Evolutionary conservation across 2,329 filamentous ascomycete genomes (phyloP).

Genomic region (Magnaporthales sp.): DNA sequence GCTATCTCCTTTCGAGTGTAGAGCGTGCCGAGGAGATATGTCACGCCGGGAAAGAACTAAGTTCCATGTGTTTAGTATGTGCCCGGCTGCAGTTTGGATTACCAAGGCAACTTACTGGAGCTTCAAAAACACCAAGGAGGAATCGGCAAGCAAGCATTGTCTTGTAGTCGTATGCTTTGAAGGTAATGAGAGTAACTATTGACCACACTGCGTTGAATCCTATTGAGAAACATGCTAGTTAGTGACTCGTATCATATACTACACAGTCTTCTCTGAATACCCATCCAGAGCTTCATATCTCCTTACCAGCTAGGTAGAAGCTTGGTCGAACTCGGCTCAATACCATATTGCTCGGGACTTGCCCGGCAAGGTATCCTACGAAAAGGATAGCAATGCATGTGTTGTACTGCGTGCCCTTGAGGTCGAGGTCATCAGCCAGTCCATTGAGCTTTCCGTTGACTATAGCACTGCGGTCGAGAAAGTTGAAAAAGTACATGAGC

Average conservation of each 20-base stretch:
- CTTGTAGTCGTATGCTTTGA: slow-evolving; percentile 21
- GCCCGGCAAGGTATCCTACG: slow-evolving; percentile 18
- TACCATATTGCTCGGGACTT: neutral
- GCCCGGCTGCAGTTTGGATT: too few species aligned
- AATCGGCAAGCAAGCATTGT: slow-evolving; percentile 27
- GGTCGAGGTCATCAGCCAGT: slow-evolving; percentile 31
- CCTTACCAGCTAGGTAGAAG: too few species aligned
- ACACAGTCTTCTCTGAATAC: too few species aligned
- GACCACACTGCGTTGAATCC: slow-evolving; percentile 15
- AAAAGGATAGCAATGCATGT: slow-evolving; percentile 15
- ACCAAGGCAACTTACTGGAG: slow-evolving; percentile 7
- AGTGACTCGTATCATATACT: slow-evolving; percentile 10
- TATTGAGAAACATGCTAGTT: slow-evolving; percentile 18
- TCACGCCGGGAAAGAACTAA: slow-evolving; percentile 13
- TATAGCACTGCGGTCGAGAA: slow-evolving; percentile 32
- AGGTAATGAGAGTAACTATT: slow-evolving; percentile 14
- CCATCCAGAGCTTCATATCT: too few species aligned
- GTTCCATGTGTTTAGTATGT: too few species aligned
- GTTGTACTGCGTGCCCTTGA: slow-evolving; percentile 29
- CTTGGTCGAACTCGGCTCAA: neutral
- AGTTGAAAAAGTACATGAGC: slow-evolving; percentile 56
- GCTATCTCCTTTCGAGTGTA: slow-evolving; percentile 8
- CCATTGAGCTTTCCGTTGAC: slow-evolving; percentile 30
- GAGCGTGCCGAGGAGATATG: slow-evolving; percentile 10
- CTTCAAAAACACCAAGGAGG: slow-evolving; percentile 28